A percentile compares a stretch with the other conserved stretches of the same genome.
phyloP scores from a whole-genome alignment of 306 rosid species.

The Acacia confusa region DNA sequence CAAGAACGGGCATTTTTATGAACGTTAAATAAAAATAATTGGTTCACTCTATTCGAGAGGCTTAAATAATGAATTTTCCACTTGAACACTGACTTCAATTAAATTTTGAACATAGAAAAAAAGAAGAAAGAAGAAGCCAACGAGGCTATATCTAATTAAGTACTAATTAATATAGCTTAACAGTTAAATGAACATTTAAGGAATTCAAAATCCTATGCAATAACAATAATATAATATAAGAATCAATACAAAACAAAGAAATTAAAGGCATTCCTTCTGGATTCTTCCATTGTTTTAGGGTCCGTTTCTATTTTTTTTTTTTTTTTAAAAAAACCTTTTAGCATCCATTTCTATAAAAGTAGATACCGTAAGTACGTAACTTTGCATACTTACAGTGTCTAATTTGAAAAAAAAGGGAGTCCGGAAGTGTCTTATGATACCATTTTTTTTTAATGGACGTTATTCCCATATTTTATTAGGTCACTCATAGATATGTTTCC shows the following conservation, averaged over 20 bases:
- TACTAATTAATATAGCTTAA: background rate
- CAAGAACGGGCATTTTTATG: background rate
- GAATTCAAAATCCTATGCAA: background rate
- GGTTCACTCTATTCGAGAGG: background rate
- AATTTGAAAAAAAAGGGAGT: no score
- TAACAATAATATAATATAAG: background rate
- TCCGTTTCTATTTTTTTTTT: no score
- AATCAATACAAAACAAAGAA: background rate
- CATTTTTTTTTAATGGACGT: no score
- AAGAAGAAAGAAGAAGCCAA: background rate
- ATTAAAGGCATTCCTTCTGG: background rate
- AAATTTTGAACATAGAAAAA: background rate
- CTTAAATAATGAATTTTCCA: background rate
- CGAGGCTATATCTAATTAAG: background rate
- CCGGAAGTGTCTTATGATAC: no score
- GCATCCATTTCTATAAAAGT: no score
- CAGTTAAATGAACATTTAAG: background rate
- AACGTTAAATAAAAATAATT: background rate
- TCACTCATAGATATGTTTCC: no score
- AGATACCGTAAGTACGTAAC: no score
- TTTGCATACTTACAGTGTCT: fast-evolving
- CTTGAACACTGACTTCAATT: background rate
- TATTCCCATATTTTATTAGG: no score
- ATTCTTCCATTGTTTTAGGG: background rate
- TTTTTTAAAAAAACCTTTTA: no score